phyloP scores from a whole-genome alignment of 2,329 filamentous ascomycete genomes.

The Penicillium sp. region DNA sequence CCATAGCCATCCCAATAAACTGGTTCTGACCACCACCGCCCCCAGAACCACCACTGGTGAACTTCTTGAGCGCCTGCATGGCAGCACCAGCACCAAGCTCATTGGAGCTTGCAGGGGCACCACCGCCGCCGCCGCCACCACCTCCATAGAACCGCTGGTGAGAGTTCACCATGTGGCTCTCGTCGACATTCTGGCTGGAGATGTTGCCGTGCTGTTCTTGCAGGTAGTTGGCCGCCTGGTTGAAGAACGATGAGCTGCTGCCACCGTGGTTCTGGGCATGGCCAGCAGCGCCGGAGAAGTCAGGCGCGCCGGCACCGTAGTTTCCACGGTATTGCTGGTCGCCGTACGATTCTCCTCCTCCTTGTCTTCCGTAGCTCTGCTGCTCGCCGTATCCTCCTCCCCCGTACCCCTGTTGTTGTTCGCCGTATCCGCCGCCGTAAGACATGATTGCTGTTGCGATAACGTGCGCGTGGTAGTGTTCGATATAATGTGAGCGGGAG shows the following conservation, averaged over 20 bases:
- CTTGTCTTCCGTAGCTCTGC: not conserved
- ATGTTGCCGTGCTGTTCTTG: slow-evolving; percentile 46
- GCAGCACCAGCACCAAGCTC: slow-evolving; percentile 43
- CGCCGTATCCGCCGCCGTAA: slow-evolving; percentile 17
- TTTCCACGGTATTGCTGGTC: slow-evolving; percentile 15
- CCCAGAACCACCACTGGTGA: slow-evolving; percentile 48
- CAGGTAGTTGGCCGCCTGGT: slow-evolving; percentile 53
- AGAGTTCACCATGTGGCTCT: slow-evolving; percentile 64
- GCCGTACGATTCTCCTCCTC: not conserved
- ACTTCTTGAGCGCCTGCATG: slow-evolving; percentile 68
- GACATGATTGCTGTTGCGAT: slow-evolving; percentile 11
- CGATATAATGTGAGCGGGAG: not conserved
- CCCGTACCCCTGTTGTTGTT: not conserved
- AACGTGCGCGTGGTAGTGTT: not conserved
- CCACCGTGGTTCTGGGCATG: slow-evolving; percentile 55
- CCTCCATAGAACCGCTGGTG: slow-evolving; percentile 71
- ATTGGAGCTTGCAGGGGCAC: slow-evolving; percentile 41
- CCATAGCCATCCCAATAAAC: slow-evolving; percentile 83
- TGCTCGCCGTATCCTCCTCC: not conserved
- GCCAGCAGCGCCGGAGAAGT: slow-evolving; percentile 18
- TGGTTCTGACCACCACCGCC: slow-evolving; percentile 63
- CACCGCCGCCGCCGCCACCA: slow-evolving; percentile 43
- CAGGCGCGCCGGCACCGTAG: slow-evolving; percentile 7
- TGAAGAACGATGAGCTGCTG: slow-evolving; percentile 50
- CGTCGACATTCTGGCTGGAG: slow-evolving; percentile 54